Percentiles rank a stretch among this genome's conserved stretches.
phyloP scores from a whole-genome alignment of 176 grass and related monocot genomes.

The Raddia distichophylla region DNA sequence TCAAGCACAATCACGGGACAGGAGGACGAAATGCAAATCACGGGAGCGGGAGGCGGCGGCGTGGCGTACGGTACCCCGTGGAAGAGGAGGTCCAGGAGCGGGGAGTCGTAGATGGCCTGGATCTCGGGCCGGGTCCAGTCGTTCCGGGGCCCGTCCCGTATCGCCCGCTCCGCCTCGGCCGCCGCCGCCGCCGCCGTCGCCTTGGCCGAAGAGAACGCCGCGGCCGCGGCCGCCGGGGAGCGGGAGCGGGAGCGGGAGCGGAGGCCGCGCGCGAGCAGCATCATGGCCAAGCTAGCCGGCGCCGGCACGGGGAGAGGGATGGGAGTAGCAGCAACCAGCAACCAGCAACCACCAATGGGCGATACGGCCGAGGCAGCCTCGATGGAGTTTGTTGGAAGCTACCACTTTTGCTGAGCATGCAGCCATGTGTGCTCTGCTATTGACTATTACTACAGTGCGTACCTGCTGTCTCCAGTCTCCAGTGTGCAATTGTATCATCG shows the following conservation, averaged over 20 bases:
- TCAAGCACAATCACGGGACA: neutral
- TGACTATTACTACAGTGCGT: no score
- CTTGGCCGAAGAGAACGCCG: conserved; percentile 37
- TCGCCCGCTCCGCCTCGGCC: conserved; percentile 68
- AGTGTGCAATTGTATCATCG: no score
- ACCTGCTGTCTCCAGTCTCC: no score
- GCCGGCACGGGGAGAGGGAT: neutral
- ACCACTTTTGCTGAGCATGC: no score
- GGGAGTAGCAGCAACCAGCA: neutral
- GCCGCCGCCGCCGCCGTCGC: conserved; percentile 21
- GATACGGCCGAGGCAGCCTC: conserved; percentile 45
- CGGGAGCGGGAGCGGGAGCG: neutral
- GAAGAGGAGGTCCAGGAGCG: conserved; percentile 93
- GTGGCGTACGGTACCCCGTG: conserved; percentile 59
- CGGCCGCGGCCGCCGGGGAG: neutral
- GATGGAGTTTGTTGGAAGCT: neutral
- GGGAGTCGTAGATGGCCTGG: conserved; percentile 87
- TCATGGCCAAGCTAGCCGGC: conserved; percentile 29
- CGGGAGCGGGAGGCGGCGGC: neutral
- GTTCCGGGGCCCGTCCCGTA: conserved; percentile 76
- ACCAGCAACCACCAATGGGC: conserved; percentile 5
- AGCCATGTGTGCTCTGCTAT: no score
- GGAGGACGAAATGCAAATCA: neutral
- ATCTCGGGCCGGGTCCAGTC: conserved; percentile 84
- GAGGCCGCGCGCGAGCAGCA: conserved; percentile 69